These are phyloP conservation scores for Nematodospora valgi DNA, from an alignment of 805 yeast species.

Conservation along the genomic window DNA sequence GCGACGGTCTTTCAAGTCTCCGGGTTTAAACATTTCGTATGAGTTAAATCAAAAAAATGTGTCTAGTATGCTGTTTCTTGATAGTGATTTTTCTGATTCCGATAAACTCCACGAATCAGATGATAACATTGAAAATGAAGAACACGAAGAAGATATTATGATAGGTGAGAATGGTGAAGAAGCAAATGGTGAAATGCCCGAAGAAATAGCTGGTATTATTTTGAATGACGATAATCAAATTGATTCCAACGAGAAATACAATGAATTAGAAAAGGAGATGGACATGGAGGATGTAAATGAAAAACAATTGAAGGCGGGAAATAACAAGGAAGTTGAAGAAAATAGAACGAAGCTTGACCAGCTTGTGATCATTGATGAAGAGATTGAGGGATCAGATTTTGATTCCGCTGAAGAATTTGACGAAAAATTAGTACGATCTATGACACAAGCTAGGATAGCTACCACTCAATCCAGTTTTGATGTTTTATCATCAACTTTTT, in stretches of 20 bases:
- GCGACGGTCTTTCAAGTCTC: not conserved
- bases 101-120: not conserved
- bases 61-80: not conserved
- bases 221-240: not conserved
- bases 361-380: not conserved
- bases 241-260: not conserved
- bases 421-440: constrained; percentile 14
- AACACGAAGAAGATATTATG: not conserved
- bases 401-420: constrained; percentile 11
- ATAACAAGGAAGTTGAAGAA: constrained; percentile 5
- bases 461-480: not conserved
- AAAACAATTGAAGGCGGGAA: not conserved
- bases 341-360: constrained; percentile 9
- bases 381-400: constrained; percentile 11
- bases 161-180: constrained; percentile 5
- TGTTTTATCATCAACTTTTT: too few relatives aligned
- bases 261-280: constrained; percentile 3
- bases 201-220: too few relatives aligned
- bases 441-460: constrained; percentile 19
- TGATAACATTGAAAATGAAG: not conserved
- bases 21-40: not conserved
- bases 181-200: constrained; percentile 1
- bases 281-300: constrained; percentile 6
- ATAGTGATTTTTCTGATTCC: not conserved
- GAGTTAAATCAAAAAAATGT: not conserved